Base-by-base conservation (phyloP, 2,329 filamentous ascomycete species). In the Lasiodiplodia sp. region DNA sequence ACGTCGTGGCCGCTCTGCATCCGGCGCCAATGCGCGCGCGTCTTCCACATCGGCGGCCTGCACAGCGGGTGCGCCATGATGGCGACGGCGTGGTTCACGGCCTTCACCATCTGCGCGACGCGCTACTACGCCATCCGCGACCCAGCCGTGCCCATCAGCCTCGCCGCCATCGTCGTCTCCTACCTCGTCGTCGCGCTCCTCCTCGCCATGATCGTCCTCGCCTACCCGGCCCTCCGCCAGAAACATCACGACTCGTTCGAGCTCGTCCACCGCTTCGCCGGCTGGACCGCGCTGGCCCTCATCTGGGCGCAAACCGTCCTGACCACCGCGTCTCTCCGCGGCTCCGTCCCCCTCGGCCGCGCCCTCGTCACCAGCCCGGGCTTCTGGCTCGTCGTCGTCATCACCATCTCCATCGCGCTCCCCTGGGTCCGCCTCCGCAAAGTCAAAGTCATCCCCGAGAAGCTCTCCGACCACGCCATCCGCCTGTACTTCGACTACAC, bases 381-480 rank as follows among this genome's bases (percentile, higher is more conserved):
- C 0, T 86, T 95, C 78, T 96, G 91, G 90, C 86, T 91, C 73
- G 82, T 95, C n/a, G 72, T 87, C 31, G 76, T 87, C 55, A 88
- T 89, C 53, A 92, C 91, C 1, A 73, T 85, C 53, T 86, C 89
- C 72, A 85, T 94, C 71, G 82, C 90, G 53, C 88, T 91, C 65
- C 91, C 92, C 1, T 96, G 92, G 92, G 76, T 91, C 3, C 86
- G 87, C 69, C 86, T 96, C 37, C 88, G 91, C 67, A 89, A 87
- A 72, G 88, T 92, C 68, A 80, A 82, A 8, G 90, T 95, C 70
- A 81, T 85, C 28, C 83, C 90, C 12, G 89, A 93, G 74, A 81
- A 85, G 2, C 87, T 96, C 23, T 95, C 92, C 0, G 78, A 85
- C 25, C 92, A 94, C 79, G 92, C 92, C 49, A 82, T 92, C 38